These are phyloP conservation scores for Quercus bicolor DNA, from an alignment of 306 rosid genomes.

Conservation along the genomic window DNA sequence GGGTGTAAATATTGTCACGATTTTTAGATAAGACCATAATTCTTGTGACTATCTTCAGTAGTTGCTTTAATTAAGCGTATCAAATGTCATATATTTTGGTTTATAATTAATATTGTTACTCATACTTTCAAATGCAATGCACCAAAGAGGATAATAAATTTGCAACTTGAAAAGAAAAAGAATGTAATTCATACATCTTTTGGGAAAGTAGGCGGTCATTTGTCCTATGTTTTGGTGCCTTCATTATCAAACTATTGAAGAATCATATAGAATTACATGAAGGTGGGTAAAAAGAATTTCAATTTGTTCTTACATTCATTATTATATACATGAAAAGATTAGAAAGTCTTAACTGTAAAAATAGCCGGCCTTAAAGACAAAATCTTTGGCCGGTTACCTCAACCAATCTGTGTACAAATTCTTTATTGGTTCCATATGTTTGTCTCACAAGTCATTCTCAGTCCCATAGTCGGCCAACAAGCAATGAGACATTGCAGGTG, in stretches of 20 bases:
- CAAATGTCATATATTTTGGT: too few relatives aligned
- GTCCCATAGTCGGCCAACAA: constrained; percentile 51
- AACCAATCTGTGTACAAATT: not conserved
- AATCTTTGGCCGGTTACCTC: constrained; percentile 21
- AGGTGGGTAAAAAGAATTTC: not conserved
- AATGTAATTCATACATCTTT: not conserved
- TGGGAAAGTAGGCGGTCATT: not conserved
- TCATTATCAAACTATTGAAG: constrained; percentile 1
- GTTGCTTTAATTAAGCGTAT: too few relatives aligned
- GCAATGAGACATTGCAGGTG: constrained; percentile 43
- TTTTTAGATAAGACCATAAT: too few relatives aligned
- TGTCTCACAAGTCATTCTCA: constrained; percentile 28
- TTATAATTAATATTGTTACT: too few relatives aligned
- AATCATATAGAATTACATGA: constrained; percentile 3
- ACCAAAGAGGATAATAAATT: too few relatives aligned
- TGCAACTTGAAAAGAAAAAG: too few relatives aligned
- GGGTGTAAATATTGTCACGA: too few relatives aligned
- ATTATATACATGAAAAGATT: not conserved
- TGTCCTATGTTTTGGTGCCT: not conserved
- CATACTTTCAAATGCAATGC: too few relatives aligned
- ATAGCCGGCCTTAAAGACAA: constrained; percentile 41
- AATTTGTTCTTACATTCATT: constrained; percentile 2
- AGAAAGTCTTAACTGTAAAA: constrained; percentile 1
- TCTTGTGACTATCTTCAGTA: too few relatives aligned
- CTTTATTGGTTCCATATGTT: constrained; percentile 22